Base-by-base conservation (phyloP, 805 yeast genomes). In the Metschnikowia bowlesiae region DNA sequence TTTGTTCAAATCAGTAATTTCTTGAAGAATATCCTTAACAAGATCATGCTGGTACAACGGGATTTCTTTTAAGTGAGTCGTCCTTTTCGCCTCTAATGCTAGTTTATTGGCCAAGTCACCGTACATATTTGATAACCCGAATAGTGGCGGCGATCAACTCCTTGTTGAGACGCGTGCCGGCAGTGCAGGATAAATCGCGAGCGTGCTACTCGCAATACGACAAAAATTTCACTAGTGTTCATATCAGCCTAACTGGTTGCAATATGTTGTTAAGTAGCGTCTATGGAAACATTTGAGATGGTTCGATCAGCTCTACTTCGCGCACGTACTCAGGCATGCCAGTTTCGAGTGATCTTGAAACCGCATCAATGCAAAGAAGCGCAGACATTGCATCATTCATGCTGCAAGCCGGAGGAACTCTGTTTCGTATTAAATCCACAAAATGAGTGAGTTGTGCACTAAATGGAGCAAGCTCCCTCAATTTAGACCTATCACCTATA, bases 81-180 rank as follows among this genome's bases (percentile, higher is more conserved):
- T 72, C 56, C 98, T 74, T 54, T 90, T 86, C 13, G 97, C 94
- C 51, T 94, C 97, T 34, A 82, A 73, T 1, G 88, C 76, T n/a
- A 92, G 79, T 65, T 92, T 92, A 53, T 82, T 80, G 2, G 92
- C 97, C 5, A 80, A 60, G 59, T 91, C 97, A 30, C 97, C 97
- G 60, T 89, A 89, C 99, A 92, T 92, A 8, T 26, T 42, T 18
- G 9, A 33, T 42, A 11, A 26, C 13, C 18, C n/a, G 13, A 10
- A 9, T 22, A 22, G n/a, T 31, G n/a, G 22, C 31, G 34, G n/a
- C 38, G 38, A 33, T 38, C n/a, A 33, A 42, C 33, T 9, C n/a
- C 9, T 13, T 31, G 11, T 41, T 16, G n/a, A n/a, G 26, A 33
- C 45, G 38, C 45, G 45, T 40, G 16, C 3, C 11, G 30, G 10